Evolutionary conservation across 2,329 filamentous ascomycete species (phyloP).

Genomic region (Ophiostoma populinum): DNA sequence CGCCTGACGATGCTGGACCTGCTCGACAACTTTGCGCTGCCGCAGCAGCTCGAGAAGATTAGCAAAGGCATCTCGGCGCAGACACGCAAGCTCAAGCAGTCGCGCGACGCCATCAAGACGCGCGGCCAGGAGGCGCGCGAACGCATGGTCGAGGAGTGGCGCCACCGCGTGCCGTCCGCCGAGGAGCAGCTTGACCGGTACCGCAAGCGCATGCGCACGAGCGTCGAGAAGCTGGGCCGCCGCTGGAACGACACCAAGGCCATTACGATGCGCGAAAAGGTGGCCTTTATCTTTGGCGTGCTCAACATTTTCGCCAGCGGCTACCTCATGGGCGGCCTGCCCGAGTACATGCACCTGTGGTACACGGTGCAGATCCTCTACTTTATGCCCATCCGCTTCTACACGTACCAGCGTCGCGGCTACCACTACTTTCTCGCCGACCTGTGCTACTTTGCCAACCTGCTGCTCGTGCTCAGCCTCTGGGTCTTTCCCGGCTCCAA

Average conservation of each 20-base stretch:
- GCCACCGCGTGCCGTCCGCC: constrained; percentile 65
- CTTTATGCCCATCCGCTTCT: constrained; percentile 93
- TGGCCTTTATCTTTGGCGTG: constrained; percentile 89
- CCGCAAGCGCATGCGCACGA: constrained; percentile 66
- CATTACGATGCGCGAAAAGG: constrained; percentile 80
- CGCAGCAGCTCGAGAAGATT: constrained; percentile 79
- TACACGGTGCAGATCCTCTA: constrained; percentile 77
- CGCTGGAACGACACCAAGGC: constrained; percentile 81
- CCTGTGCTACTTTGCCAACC: constrained; percentile 95
- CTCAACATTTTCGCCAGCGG: constrained; percentile 96
- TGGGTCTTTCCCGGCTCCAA: constrained; percentile 88
- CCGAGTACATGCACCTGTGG: constrained; percentile 82
- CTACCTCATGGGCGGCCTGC: constrained; percentile 74
- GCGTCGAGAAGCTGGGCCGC: constrained; percentile 70
- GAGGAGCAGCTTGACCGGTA: constrained; percentile 91
- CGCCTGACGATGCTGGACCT: constrained; percentile 83
- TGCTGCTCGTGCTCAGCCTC: constrained; percentile 63
- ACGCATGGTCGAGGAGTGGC: constrained; percentile 84
- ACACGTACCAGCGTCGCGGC: constrained; percentile 76
- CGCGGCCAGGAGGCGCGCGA: constrained; percentile 66
- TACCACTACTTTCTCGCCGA: constrained; percentile 97
- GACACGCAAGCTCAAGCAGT: constrained; percentile 68
- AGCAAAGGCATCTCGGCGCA: constrained; percentile 69
- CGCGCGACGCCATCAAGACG: constrained; percentile 63
- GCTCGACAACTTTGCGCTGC: constrained; percentile 80